These are phyloP conservation scores for Triticum turgidum DNA, from an alignment of 176 grass and related monocot species.

Conservation along the genomic window DNA sequence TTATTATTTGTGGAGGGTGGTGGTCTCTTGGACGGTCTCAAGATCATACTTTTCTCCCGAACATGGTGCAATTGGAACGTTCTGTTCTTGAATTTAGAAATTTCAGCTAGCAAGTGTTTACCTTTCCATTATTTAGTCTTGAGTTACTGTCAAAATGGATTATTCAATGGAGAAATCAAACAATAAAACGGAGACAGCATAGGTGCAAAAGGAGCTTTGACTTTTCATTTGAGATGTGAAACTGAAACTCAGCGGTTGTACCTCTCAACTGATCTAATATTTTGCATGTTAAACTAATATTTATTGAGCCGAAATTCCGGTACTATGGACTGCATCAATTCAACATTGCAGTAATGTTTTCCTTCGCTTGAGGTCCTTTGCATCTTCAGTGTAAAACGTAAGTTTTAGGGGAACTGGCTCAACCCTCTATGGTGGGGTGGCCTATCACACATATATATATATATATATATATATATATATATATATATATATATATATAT, in stretches of 20 bases:
- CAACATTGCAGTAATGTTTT: neutral
- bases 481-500: too few species aligned
- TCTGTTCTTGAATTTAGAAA: neutral
- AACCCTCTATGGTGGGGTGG: too few species aligned
- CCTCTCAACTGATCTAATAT: neutral
- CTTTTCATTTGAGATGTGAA: neutral
- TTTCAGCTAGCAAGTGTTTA: neutral
- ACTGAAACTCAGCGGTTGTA: neutral
- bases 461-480: too few species aligned
- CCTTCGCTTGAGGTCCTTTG: neutral
- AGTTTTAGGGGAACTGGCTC: too few species aligned
- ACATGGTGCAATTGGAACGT: neutral
- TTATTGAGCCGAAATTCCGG: neutral
- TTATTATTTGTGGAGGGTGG: neutral
- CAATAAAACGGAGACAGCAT: too few species aligned
- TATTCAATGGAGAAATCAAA: too few species aligned
- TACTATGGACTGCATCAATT: neutral
- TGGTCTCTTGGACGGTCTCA: neutral
- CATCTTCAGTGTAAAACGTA: neutral
- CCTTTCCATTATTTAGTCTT: neutral
- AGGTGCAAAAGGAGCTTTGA: too few species aligned
- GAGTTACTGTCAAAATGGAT: neutral
- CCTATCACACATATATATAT: too few species aligned
- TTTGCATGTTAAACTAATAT: neutral
- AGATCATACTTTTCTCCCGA: conserved; percentile 20